Conservation (phyloP, 257 asterid genomes). For the Penstemon eatonii region DNA sequence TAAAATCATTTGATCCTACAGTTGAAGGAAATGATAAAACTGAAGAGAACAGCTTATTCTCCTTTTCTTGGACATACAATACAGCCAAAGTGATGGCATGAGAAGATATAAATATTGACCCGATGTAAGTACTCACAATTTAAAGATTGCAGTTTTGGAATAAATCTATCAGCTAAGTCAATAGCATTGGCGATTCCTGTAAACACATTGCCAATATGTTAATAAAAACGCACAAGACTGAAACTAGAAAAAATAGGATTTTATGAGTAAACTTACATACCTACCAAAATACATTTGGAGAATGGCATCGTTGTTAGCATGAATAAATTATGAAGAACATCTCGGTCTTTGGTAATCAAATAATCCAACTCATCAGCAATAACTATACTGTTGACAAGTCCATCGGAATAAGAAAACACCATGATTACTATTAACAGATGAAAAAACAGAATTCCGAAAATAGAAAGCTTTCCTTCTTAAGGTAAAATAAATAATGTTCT, state of each 20-base stretch:
- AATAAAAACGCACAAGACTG: conserved; percentile 20
- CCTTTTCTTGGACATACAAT: not conserved
- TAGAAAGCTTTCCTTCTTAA: conserved; percentile 13
- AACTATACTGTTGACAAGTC: conserved; percentile 56
- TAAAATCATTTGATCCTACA: conserved; percentile 1
- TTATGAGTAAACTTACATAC: conserved; percentile 35
- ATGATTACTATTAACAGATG: not conserved
- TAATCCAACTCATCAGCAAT: conserved; percentile 96
- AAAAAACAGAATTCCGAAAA: not conserved
- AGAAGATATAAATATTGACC: conserved; percentile 9
- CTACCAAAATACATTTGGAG: conserved; percentile 88
- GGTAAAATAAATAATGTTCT: conserved; percentile 16
- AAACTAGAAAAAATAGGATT: conserved; percentile 21
- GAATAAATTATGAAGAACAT: conserved; percentile 90
- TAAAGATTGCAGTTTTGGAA: conserved; percentile 79
- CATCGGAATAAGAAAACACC: not conserved
- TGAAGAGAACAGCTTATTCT: not conserved
- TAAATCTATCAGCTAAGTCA: conserved; percentile 93
- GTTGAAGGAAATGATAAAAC: not conserved
- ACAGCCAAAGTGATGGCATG: conserved; percentile 8
- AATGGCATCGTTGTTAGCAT: conserved; percentile 85
- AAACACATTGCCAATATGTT: conserved; percentile 34
- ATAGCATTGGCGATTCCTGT: conserved; percentile 97
- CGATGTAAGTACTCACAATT: conserved; percentile 66
- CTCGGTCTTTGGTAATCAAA: conserved; percentile 82